These are phyloP conservation scores for Venturiaceae sp. DNA, from an alignment of 2,329 filamentous ascomycete genomes.

Conservation along the genomic window DNA sequence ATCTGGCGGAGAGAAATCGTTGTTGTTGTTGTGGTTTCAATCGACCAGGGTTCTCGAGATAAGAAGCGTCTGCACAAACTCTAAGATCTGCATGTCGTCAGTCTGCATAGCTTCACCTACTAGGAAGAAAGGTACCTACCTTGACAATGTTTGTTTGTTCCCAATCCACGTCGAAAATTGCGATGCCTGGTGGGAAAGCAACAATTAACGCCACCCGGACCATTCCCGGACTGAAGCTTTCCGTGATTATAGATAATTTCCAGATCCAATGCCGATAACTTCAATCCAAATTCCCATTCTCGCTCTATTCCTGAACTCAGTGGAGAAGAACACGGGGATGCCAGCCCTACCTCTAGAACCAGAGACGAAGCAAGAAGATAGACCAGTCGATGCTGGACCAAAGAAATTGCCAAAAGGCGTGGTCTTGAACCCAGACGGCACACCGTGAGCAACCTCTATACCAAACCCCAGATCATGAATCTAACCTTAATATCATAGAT, in stretches of 20 bases:
- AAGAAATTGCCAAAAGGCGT: constrained; percentile 54
- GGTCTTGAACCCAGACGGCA: constrained; percentile 69
- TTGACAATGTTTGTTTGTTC: not conserved
- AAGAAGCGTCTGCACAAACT: not conserved
- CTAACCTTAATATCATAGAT: constrained; percentile 35
- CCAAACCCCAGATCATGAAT: not conserved
- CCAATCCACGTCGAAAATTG: not conserved
- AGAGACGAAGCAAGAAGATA: not conserved
- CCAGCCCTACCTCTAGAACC: constrained; percentile 25
- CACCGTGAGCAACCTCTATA: constrained; percentile 52
- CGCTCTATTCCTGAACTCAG: constrained; percentile 25
- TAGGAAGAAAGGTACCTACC: constrained; percentile 1
- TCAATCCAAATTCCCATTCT: constrained; percentile 26
- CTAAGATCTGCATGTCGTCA: constrained; percentile 7
- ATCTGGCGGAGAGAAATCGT: not conserved
- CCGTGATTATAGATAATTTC: constrained; percentile 8
- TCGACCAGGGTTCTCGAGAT: not conserved
- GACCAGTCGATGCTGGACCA: not conserved
- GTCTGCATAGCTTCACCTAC: constrained; percentile 17
- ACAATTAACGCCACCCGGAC: not conserved
- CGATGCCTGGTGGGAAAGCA: not conserved
- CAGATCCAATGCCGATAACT: constrained; percentile 21
- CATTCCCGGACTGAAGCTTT: not conserved
- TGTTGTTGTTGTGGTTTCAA: not conserved
- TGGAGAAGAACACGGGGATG: constrained; percentile 25